Conservation (phyloP, 805 yeast genomes). For the Lachancea sp. region DNA sequence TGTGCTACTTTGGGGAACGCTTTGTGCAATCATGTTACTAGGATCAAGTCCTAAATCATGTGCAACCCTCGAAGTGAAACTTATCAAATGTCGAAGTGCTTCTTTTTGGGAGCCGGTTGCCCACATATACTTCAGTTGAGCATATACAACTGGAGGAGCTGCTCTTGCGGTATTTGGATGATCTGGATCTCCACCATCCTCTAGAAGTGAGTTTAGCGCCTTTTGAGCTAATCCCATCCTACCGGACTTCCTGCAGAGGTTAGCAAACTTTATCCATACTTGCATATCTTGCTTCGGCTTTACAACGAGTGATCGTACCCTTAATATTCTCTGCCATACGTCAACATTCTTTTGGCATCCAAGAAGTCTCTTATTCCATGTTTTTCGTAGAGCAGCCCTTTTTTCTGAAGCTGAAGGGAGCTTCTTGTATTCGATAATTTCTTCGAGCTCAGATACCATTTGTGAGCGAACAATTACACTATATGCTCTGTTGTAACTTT, state of each 20-base stretch:
- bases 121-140: slow-evolving; percentile 96
- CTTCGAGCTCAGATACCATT: slow-evolving; percentile 95
- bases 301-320: slow-evolving; percentile 87
- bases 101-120: slow-evolving; percentile 84
- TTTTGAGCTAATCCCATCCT: slow-evolving; percentile 89
- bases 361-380: slow-evolving; percentile 87
- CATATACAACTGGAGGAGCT: slow-evolving; percentile 95
- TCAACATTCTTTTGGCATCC: slow-evolving; percentile 97
- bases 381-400: slow-evolving; percentile 69
- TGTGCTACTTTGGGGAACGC: slow-evolving; percentile 56
- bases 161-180: slow-evolving; percentile 63
- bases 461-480: slow-evolving; percentile 95
- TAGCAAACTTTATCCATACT: slow-evolving; percentile 97
- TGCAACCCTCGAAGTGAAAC: slow-evolving; percentile 86
- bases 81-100: slow-evolving; percentile 78
- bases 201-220: slow-evolving; percentile 72
- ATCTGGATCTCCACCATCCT: slow-evolving; percentile 56
- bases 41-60: slow-evolving; percentile 82
- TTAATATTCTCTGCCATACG: slow-evolving; percentile 95
- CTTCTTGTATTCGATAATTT: slow-evolving; percentile 81
- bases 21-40: slow-evolving; percentile 80
- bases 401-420: slow-evolving; percentile 79
- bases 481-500: slow-evolving; percentile 93
- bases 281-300: slow-evolving; percentile 95
- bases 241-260: slow-evolving; percentile 89